These are phyloP conservation scores for Vigna radiata DNA, from an alignment of 306 rosid species.

Conservation along the genomic window DNA sequence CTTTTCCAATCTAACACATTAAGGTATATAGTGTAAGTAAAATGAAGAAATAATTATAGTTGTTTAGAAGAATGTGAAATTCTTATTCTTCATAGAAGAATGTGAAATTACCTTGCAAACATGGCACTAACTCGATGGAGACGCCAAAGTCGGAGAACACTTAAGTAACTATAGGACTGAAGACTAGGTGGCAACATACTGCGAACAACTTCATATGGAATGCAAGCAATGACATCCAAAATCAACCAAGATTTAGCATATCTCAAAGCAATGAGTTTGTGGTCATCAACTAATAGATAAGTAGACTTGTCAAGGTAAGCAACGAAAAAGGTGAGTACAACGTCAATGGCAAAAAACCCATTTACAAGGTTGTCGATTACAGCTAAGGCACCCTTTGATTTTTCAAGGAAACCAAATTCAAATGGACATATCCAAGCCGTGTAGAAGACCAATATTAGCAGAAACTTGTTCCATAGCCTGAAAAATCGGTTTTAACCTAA, in stretches of 20 bases:
- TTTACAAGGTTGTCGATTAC: slow-evolving; percentile 67
- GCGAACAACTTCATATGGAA: slow-evolving; percentile 65
- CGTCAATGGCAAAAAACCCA: slow-evolving; percentile 64
- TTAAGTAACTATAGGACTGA: slow-evolving; percentile 63
- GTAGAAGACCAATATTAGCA: slow-evolving; percentile 66
- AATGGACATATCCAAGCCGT: slow-evolving; percentile 84
- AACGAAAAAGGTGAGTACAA: slow-evolving; percentile 73
- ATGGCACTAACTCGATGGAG: slow-evolving; percentile 74
- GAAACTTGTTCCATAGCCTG: slow-evolving; percentile 69
- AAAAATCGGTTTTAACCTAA: not conserved
- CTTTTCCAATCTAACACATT: slow-evolving; percentile 70
- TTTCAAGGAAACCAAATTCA: slow-evolving; percentile 73
- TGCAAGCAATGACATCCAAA: slow-evolving; percentile 67
- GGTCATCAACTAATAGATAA: slow-evolving; percentile 61
- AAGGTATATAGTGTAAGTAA: not conserved
- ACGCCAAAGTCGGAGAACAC: slow-evolving; percentile 86
- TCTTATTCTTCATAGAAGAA: not conserved
- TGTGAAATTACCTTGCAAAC: slow-evolving; percentile 66
- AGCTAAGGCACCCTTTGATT: slow-evolving; percentile 46
- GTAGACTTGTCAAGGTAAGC: slow-evolving; percentile 71
- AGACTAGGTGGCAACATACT: slow-evolving; percentile 52
- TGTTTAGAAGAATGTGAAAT: not conserved
- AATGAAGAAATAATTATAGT: not conserved
- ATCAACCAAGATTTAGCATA: slow-evolving; percentile 68
- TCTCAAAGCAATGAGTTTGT: slow-evolving; percentile 62